A percentile compares a stretch with the other conserved stretches of the same genome.
Conservation (phyloP, 2,329 filamentous ascomycete species). For the Coleophoma eucalyptorum region DNA sequence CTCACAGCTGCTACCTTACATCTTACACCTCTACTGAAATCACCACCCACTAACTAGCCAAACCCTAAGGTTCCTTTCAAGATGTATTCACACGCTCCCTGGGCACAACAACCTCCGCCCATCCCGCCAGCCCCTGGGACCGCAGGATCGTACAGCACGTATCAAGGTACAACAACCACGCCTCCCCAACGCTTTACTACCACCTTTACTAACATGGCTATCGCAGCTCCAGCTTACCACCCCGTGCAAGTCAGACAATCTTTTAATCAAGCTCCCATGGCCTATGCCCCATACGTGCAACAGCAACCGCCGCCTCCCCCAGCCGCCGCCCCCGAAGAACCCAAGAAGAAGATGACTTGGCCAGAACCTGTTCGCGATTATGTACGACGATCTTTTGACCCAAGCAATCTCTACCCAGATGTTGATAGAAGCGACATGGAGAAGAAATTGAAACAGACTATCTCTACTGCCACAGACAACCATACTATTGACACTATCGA, state of each 20-base stretch:
- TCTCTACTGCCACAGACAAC: constrained; percentile 74
- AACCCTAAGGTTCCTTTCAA: constrained; percentile 1
- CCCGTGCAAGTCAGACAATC: constrained; percentile 37
- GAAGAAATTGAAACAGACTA: constrained; percentile 78
- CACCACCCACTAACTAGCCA: neutral
- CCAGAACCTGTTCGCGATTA: constrained; percentile 79
- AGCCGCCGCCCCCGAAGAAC: constrained; percentile 25
- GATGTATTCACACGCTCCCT: constrained; percentile 1
- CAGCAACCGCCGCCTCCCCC: constrained; percentile 30
- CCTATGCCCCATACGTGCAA: constrained; percentile 28
- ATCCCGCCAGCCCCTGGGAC: constrained; percentile 31
- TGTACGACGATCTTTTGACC: constrained; percentile 83
- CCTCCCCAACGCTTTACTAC: neutral
- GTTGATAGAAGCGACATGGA: constrained; percentile 72
- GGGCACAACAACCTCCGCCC: constrained; percentile 7
- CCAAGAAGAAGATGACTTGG: constrained; percentile 64
- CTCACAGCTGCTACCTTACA: too few relatives aligned
- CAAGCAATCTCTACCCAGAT: constrained; percentile 61
- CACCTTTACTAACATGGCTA: constrained; percentile 23
- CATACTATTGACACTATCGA: constrained; percentile 69
- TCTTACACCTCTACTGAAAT: too few relatives aligned
- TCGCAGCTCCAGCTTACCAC: constrained; percentile 37
- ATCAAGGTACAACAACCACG: neutral
- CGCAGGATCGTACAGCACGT: constrained; percentile 13
- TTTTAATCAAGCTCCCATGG: constrained; percentile 26